A percentile compares a stretch with the other conserved stretches of the same genome.
These are phyloP conservation scores for Globisporangium solare DNA, from an alignment of 352 stramenopile genomes.

Conservation along the genomic window DNA sequence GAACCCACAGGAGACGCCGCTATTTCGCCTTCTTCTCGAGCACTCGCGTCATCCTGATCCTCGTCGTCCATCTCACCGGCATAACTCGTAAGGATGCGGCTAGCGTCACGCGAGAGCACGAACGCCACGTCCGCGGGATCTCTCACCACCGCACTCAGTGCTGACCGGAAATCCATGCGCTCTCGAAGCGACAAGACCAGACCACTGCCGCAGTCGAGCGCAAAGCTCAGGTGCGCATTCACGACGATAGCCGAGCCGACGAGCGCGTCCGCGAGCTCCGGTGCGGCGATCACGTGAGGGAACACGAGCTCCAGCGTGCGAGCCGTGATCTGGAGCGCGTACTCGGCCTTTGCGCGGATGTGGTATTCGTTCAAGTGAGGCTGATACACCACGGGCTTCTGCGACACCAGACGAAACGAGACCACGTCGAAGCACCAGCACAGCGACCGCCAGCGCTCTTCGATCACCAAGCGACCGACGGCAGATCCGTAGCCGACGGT, in stretches of 20 bases:
- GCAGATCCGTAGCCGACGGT: conserved; percentile 8
- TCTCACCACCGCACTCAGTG: conserved; percentile 19
- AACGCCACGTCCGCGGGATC: conserved; percentile 21
- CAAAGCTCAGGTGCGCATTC: conserved; percentile 17
- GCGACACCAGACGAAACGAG: conserved; percentile 6
- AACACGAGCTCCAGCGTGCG: conserved; percentile 16
- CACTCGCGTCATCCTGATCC: neutral
- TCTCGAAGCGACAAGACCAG: conserved; percentile 16
- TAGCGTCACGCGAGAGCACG: conserved; percentile 11
- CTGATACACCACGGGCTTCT: conserved; percentile 5
- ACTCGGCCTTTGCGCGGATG: conserved; percentile 9
- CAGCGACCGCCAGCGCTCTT: conserved; percentile 17
- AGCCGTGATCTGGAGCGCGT: conserved; percentile 11
- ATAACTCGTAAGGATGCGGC: conserved; percentile 10
- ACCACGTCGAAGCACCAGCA: conserved; percentile 16
- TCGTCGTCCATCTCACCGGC: neutral
- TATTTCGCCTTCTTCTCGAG: neutral
- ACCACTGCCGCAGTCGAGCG: conserved; percentile 12
- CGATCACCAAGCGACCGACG: conserved; percentile 6
- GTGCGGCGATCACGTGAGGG: conserved; percentile 5
- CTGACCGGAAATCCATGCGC: conserved; percentile 29
- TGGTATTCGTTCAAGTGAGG: conserved; percentile 10
- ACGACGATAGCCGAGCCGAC: conserved; percentile 9
- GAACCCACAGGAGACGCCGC: no score
- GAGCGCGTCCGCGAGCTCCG: neutral